Evolutionary conservation across 2,329 filamentous ascomycete species (phyloP).

Genomic region (Didymellaceae sp.): DNA sequence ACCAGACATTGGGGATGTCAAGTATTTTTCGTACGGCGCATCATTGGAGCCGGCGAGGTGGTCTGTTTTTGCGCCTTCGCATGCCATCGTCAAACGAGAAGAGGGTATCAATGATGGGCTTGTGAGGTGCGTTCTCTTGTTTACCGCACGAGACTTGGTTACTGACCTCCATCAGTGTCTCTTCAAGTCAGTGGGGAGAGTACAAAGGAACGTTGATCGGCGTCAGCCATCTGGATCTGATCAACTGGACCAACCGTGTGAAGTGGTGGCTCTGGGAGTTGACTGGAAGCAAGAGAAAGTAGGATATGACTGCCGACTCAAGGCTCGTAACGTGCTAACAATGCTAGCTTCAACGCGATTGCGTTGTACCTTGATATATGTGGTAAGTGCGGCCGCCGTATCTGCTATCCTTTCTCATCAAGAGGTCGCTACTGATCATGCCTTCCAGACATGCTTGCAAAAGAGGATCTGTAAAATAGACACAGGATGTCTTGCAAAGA

Average conservation of each 20-base stretch:
- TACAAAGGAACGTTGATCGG: conserved; percentile 70
- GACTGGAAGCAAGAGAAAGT: conserved; percentile 63
- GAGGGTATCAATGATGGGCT: conserved; percentile 69
- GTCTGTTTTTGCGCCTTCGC: conserved; percentile 64
- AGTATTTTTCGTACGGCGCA: conserved; percentile 70
- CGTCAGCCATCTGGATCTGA: conserved; percentile 69
- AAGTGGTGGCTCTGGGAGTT: conserved; percentile 65
- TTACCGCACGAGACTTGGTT: too few species aligned
- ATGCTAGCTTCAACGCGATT: conserved; percentile 67
- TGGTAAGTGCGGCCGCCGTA: conserved; percentile 52
- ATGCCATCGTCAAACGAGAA: conserved; percentile 59
- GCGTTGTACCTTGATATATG: conserved; percentile 70
- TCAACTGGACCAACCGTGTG: conserved; percentile 70
- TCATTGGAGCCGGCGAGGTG: conserved; percentile 61
- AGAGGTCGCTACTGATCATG: too few species aligned
- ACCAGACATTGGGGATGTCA: conserved; percentile 61
- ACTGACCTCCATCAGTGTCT: conserved; percentile 50
- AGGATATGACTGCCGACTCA: neutral
- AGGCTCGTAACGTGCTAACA: conserved; percentile 16
- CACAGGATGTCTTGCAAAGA: neutral
- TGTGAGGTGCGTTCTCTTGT: conserved; percentile 54
- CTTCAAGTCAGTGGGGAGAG: conserved; percentile 65
- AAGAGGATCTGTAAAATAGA: conserved; percentile 39
- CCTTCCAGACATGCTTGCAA: conserved; percentile 51
- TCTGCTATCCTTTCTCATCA: neutral